These are phyloP conservation scores for Gracilaria domingensis DNA, from an alignment of 23 red algal genomes.

Conservation along the genomic window DNA sequence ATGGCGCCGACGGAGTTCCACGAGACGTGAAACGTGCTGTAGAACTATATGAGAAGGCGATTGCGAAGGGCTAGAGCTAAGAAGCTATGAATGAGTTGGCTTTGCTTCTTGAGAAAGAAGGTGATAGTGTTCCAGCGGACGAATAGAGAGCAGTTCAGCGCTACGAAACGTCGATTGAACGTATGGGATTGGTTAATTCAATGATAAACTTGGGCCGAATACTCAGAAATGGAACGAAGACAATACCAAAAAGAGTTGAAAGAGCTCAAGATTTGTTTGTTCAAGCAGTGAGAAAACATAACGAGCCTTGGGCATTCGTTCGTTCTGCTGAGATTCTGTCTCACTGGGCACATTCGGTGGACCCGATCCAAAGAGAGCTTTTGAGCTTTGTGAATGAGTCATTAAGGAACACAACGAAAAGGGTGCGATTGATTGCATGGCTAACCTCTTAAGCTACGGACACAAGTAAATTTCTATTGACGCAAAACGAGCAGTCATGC, in stretches of 20 bases:
- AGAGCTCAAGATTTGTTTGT: slow-evolving; percentile 15
- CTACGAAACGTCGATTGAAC: slow-evolving; percentile 5
- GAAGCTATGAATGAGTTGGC: slow-evolving; percentile 41
- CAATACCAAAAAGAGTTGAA: neutral
- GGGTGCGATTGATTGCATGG: slow-evolving; percentile 40
- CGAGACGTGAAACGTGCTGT: too few species aligned
- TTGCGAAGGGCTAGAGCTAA: neutral
- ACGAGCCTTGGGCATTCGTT: neutral
- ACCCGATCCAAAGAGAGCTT: slow-evolving; percentile 35
- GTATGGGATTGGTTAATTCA: too few species aligned
- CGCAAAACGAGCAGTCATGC: too few species aligned
- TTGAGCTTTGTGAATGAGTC: slow-evolving; percentile 41
- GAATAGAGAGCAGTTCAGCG: slow-evolving; percentile 27
- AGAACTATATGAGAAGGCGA: slow-evolving; percentile 20
- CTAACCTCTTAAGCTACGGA: slow-evolving; percentile 38
- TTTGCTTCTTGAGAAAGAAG: too few species aligned
- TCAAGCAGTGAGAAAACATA: neutral
- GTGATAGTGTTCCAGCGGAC: slow-evolving; percentile 27
- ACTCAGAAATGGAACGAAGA: neutral
- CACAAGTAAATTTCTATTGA: slow-evolving; percentile 4
- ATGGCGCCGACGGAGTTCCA: slow-evolving; percentile 27
- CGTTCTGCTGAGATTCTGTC: neutral
- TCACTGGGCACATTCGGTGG: neutral
- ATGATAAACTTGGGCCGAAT: slow-evolving; percentile 10
- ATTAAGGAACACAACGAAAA: slow-evolving; percentile 24